phyloP scores from a whole-genome alignment of 768 basidiomycete genomes.

The Chalciporus chontae region DNA sequence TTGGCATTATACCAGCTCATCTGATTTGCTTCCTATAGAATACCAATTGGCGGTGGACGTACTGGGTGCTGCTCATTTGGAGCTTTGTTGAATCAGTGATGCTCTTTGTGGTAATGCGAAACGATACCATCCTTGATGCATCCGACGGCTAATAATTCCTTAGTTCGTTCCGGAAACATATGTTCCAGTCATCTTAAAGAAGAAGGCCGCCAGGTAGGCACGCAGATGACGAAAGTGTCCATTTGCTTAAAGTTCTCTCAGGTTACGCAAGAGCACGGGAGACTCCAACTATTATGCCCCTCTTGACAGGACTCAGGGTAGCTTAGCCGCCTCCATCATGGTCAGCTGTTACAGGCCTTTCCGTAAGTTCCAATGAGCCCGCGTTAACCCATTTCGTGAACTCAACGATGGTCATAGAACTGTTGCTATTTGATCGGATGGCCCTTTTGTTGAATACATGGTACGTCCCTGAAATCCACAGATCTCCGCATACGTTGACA shows the following conservation, averaged over 20 bases:
- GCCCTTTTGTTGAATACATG: constrained; percentile 68
- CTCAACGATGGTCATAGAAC: constrained; percentile 36
- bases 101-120: constrained; percentile 45
- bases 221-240: neutral
- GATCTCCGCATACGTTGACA: neutral
- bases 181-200: constrained; percentile 53
- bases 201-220: constrained; percentile 53
- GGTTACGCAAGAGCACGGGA: constrained; percentile 54
- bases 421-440: constrained; percentile 70
- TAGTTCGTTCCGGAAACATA: constrained; percentile 76
- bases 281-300: constrained; percentile 55
- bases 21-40: constrained; percentile 34
- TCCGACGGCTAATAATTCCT: neutral
- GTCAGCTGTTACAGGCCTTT: constrained; percentile 71
- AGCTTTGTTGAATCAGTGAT: constrained; percentile 44
- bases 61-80: constrained; percentile 47
- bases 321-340: constrained; percentile 44
- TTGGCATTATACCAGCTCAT: neutral
- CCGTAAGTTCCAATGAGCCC: constrained; percentile 39
- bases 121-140: no score
- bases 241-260: neutral
- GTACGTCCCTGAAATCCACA: constrained; percentile 34
- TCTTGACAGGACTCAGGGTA: constrained; percentile 47
- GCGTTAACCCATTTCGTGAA: neutral
- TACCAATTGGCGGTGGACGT: constrained; percentile 74